Percentiles rank a stretch among this genome's conserved stretches.
Evolutionary conservation across 768 basidiomycete genomes (phyloP).

Genomic region (Lyophyllum atratum): DNA sequence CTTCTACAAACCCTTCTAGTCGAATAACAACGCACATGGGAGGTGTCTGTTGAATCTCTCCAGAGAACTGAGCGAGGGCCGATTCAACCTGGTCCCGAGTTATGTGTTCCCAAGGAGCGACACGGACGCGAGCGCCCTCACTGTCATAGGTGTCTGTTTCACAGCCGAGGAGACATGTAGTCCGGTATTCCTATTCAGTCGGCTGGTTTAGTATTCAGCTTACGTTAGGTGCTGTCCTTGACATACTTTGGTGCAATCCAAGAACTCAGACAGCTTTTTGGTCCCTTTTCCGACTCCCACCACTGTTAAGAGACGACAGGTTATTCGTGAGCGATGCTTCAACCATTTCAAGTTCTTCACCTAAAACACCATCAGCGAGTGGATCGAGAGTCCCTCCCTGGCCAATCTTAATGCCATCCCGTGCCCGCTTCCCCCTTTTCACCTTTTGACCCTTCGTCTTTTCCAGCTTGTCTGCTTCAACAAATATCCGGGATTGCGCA

Average conservation of each 20-base stretch:
- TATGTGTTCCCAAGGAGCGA: constrained; percentile 81
- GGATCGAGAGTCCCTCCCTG: constrained; percentile 97
- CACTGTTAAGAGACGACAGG: constrained; percentile 46
- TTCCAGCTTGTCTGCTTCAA: constrained; percentile 57
- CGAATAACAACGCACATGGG: constrained; percentile 69
- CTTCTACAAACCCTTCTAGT: too few relatives aligned
- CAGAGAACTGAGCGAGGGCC: constrained; percentile 72
- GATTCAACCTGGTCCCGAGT: constrained; percentile 75
- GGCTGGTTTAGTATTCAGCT: not conserved
- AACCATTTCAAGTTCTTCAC: constrained; percentile 40
- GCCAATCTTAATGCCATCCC: constrained; percentile 74
- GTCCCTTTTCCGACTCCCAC: constrained; percentile 90
- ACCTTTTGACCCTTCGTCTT: constrained; percentile 50
- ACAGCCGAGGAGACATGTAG: constrained; percentile 89
- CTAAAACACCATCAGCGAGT: constrained; percentile 91
- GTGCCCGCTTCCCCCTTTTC: constrained; percentile 43
- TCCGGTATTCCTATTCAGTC: constrained; percentile 75
- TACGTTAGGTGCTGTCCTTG: not conserved
- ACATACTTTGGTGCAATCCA: constrained; percentile 85
- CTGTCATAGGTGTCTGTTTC: constrained; percentile 95
- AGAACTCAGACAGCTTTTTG: constrained; percentile 79
- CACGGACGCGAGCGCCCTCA: constrained; percentile 78
- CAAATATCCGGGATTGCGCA: constrained; percentile 76
- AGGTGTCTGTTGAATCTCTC: constrained; percentile 87
- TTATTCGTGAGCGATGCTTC: constrained; percentile 2